Evolutionary conservation across 2,329 filamentous ascomycete species (phyloP).

Genomic region (Botryotinia narcissicola): DNA sequence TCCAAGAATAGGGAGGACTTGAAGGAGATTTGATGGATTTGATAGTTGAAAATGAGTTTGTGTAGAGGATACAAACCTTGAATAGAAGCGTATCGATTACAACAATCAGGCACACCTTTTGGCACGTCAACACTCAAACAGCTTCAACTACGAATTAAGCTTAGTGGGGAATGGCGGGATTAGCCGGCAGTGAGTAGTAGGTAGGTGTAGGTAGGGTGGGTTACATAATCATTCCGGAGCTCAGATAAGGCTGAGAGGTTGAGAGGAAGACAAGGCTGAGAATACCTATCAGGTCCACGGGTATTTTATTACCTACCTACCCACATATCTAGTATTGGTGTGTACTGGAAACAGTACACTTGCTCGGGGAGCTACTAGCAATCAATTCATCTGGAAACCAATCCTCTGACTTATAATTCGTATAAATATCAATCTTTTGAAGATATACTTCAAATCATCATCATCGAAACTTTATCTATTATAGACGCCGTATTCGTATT

Average conservation of each 20-base stretch:
- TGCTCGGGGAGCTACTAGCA: no score
- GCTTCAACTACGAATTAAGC: conserved; percentile 7
- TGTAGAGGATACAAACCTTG: not conserved
- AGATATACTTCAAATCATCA: not conserved
- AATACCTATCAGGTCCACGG: no score
- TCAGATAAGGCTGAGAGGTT: not conserved
- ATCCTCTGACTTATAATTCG: not conserved
- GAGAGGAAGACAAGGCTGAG: not conserved
- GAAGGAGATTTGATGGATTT: not conserved
- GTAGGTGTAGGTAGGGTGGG: not conserved
- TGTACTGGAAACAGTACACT: no score
- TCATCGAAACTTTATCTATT: not conserved
- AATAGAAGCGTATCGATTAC: not conserved
- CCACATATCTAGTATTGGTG: not conserved
- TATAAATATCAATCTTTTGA: conserved; percentile 10
- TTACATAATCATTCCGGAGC: not conserved
- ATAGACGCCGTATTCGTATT: not conserved
- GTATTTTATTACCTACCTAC: no score
- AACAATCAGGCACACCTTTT: conserved; percentile 20
- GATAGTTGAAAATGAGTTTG: not conserved
- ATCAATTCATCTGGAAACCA: not conserved
- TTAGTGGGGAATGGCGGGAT: conserved; percentile 1
- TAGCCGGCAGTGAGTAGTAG: not conserved
- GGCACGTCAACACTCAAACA: conserved; percentile 19
- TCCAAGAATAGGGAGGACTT: not conserved